Base-by-base conservation (phyloP, 2,329 filamentous ascomycete species). In the Aspergillus candidus region DNA sequence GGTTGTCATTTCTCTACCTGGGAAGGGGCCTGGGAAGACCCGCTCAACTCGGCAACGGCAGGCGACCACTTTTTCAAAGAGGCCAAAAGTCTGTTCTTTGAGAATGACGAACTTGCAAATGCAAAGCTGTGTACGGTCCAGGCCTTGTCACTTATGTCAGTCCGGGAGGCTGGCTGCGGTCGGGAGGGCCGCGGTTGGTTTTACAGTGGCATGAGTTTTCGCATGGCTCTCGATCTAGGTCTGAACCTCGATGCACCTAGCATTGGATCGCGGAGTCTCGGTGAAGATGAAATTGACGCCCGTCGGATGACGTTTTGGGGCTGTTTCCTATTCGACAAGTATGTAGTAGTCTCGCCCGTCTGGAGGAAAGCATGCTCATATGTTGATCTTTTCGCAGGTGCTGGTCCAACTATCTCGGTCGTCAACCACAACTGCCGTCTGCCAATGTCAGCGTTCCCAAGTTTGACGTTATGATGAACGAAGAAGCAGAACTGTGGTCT, bases 151-250 rank as follows among this genome's bases (percentile, higher is more conserved):
- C 72, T 97, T 50, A 96, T 98, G 90, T 96, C 90, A 6, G 91
- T 97, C 1, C 78, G 93, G 48, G 93, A 98, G 70, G 93, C 91
- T 3, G 93, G 93, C 1, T 97, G 91, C 63, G 91, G 88, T 0
- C 79, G 91, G 34, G 93, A 97, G 68, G 88, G 88, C 32, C 94
- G 93, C 66, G 93, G 93, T 1, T 98, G 93, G 93, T 89, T 96
- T 3, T 97, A 97, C 66, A 95, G 88, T 58, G 91, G 93, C 39
- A 96, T 98, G 87, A 93, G 87, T 58, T 97, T 98, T 63, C 84
- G 93, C 35, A 97, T 98, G 91, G 91, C 90, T 0, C 86, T 86
- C 63, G 93, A 98, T 58, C 79, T 98, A 51, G 93, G 93, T 0
- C 74, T 98, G 41, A 94, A 96, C 58, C 79, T 96, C 13, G 86